Percentiles rank a stretch among this genome's conserved stretches.
phyloP scores from a whole-genome alignment of 2,329 filamentous ascomycete genomes.

The Botrytis porri region DNA sequence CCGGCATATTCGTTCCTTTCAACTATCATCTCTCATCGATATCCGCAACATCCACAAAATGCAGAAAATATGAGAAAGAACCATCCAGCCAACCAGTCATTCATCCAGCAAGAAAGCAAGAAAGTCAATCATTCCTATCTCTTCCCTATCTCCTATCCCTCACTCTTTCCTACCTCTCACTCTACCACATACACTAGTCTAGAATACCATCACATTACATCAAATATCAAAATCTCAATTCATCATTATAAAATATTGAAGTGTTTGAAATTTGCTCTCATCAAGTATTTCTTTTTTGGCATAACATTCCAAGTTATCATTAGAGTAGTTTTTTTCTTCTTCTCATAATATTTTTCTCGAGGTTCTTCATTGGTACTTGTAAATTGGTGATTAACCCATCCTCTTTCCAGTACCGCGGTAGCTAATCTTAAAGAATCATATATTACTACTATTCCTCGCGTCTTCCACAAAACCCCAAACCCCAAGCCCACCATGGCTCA shows the following conservation, averaged over 20 bases:
- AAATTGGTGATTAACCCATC: no score
- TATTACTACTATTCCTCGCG: no score
- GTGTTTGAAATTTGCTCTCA: fast-evolving
- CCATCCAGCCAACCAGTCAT: neutral
- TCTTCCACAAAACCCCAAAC: no score
- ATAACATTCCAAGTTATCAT: neutral
- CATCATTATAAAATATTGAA: neutral
- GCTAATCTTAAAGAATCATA: neutral
- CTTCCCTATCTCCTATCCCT: neutral
- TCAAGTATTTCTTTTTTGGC: neutral
- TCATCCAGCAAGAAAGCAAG: no score
- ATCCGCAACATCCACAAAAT: neutral
- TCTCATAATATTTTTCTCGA: no score
- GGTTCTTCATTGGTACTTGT: no score
- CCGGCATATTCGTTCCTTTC: neutral
- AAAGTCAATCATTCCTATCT: neutral
- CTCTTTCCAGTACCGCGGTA: neutral
- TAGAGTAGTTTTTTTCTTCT: neutral
- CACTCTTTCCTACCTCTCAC: no score
- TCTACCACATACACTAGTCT: neutral
- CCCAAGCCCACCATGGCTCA: neutral
- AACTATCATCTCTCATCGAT: neutral
- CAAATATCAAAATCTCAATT: neutral
- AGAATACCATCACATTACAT: no score
- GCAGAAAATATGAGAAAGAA: neutral